Conservation (phyloP, 2,329 filamentous ascomycete species). For the Metarhizium album region DNA sequence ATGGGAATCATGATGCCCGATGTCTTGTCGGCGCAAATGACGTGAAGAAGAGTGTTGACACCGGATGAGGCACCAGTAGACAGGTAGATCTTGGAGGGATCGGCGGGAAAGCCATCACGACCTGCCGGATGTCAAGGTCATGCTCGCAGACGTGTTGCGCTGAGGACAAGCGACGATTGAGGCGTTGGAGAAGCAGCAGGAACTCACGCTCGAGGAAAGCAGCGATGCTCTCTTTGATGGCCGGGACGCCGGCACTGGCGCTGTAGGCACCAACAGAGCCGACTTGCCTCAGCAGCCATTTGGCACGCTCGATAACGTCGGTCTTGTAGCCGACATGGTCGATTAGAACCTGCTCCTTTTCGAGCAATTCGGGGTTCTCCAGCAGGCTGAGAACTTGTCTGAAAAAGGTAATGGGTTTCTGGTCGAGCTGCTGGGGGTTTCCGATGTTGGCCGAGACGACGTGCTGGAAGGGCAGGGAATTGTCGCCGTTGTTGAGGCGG, state of each 20-base stretch:
- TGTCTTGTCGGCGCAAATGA: slow-evolving; percentile 68
- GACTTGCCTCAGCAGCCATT: slow-evolving; percentile 68
- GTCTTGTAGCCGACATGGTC: slow-evolving; percentile 73
- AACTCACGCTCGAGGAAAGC: slow-evolving; percentile 77
- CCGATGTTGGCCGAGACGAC: slow-evolving; percentile 98
- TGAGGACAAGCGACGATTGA: neutral
- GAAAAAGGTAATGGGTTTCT: slow-evolving; percentile 99
- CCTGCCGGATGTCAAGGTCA: slow-evolving; percentile 27
- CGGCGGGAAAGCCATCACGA: slow-evolving; percentile 79
- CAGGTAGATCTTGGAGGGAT: slow-evolving; percentile 76
- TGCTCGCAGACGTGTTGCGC: too few species aligned
- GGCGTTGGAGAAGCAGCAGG: neutral
- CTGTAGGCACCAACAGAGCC: slow-evolving; percentile 95
- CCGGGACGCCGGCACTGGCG: slow-evolving; percentile 78
- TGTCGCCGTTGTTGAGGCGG: slow-evolving; percentile 49
- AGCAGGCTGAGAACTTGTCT: slow-evolving; percentile 87
- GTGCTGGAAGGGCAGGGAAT: slow-evolving; percentile 66
- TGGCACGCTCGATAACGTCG: slow-evolving; percentile 79
- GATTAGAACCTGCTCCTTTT: slow-evolving; percentile 71
- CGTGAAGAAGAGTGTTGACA: slow-evolving; percentile 84
- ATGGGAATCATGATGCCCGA: slow-evolving; percentile 89
- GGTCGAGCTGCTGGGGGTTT: slow-evolving; percentile 96
- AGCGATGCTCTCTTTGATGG: slow-evolving; percentile 80
- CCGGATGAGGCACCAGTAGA: slow-evolving; percentile 86
- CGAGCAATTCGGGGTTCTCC: slow-evolving; percentile 77